phyloP scores from a whole-genome alignment of 1,284 basidiomycete genomes.

The Boletus semigastroideus region DNA sequence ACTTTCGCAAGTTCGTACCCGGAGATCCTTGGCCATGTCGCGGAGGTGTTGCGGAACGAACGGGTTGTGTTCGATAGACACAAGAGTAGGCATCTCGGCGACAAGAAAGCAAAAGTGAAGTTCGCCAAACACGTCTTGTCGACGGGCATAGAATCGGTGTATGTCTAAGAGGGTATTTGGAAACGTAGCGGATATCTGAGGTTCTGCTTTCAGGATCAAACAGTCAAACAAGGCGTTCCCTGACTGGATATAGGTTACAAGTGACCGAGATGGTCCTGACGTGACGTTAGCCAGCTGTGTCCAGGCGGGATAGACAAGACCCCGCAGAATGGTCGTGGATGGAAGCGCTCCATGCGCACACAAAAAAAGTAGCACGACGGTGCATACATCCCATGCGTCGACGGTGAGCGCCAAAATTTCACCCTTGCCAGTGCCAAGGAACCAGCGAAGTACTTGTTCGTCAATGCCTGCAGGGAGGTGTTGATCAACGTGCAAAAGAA shows the following conservation, averaged over 20 bases:
- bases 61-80: constrained; percentile 64
- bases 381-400: constrained; percentile 67
- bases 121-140: constrained; percentile 63
- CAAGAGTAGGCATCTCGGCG: constrained; percentile 61
- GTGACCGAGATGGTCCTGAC: constrained; percentile 39
- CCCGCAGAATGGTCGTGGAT: constrained; percentile 67
- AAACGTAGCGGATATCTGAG: constrained; percentile 42
- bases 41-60: constrained; percentile 51
- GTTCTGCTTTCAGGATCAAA: constrained; percentile 56
- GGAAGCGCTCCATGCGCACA: constrained; percentile 66
- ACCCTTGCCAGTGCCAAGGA: constrained; percentile 58
- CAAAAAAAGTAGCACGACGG: constrained; percentile 60
- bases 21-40: constrained; percentile 47
- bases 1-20: constrained; percentile 56
- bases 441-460: constrained; percentile 65
- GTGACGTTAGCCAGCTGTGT: constrained; percentile 45
- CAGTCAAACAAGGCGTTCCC: constrained; percentile 61
- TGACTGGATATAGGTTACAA: constrained; percentile 53
- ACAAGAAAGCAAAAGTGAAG: constrained; percentile 64
- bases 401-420: constrained; percentile 56
- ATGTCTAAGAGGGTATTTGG: constrained; percentile 58
- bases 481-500: constrained; percentile 70
- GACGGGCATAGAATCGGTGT: constrained; percentile 64
- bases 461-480: constrained; percentile 72
- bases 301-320: constrained; percentile 77